Percentiles rank a stretch among this genome's conserved stretches.
Conservation (phyloP, 2,329 filamentous ascomycete genomes). For the Fusarium circinatum region DNA sequence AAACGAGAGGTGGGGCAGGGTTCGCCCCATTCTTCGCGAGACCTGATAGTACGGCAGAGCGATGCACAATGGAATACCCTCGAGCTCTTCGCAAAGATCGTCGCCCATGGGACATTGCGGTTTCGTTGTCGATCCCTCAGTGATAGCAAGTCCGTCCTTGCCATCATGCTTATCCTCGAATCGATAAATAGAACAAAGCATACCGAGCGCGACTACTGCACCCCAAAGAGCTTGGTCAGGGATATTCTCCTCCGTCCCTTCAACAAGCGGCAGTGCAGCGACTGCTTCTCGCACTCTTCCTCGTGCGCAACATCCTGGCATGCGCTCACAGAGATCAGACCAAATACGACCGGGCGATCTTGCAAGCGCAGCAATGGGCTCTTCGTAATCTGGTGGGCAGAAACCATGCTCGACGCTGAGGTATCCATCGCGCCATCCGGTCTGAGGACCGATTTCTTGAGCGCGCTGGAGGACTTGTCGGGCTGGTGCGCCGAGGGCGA, state of each 20-base stretch:
- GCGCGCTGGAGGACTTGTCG: conserved; percentile 64
- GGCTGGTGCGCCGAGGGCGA: conserved; percentile 63
- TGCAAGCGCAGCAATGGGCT: conserved; percentile 55
- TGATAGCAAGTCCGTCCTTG: conserved; percentile 57
- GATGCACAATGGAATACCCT: conserved; percentile 60
- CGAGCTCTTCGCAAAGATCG: conserved; percentile 60
- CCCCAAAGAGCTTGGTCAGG: conserved; percentile 64
- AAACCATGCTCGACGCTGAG: conserved; percentile 59
- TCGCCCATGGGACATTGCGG: conserved; percentile 59
- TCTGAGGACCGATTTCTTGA: conserved; percentile 61
- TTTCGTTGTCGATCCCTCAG: conserved; percentile 44
- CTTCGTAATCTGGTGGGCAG: conserved; percentile 61
- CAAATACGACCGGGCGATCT: conserved; percentile 63
- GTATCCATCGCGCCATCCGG: conserved; percentile 60
- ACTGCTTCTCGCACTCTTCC: conserved; percentile 62
- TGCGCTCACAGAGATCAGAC: conserved; percentile 64
- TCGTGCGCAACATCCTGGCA: conserved; percentile 62
- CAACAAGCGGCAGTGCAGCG: conserved; percentile 58
- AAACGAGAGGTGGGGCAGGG: conserved; percentile 63
- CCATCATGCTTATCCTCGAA: conserved; percentile 64
- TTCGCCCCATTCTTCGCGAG: conserved; percentile 61
- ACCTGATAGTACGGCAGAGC: conserved; percentile 62
- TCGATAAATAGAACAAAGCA: conserved; percentile 64
- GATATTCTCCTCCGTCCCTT: conserved; percentile 60
- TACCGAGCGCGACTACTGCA: conserved; percentile 61